Evolutionary conservation across 2,329 filamentous ascomycete species (phyloP).

Genomic region (Trichoderma cornu-damae): DNA sequence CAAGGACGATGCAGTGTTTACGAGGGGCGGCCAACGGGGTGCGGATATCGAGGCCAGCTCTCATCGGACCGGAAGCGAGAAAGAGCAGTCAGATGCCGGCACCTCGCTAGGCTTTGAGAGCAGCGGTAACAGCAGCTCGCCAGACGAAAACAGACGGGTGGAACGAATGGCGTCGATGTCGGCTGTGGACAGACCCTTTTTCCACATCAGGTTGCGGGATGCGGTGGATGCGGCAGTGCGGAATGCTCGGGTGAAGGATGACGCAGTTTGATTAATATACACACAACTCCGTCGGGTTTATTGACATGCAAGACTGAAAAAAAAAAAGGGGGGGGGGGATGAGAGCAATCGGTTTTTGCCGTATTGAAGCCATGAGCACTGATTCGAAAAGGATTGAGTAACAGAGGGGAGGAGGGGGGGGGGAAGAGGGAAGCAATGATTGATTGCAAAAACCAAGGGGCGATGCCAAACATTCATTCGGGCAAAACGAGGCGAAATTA

Average conservation of each 20-base stretch:
- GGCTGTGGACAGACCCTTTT: slow-evolving; percentile 43
- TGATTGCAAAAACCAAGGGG: neutral
- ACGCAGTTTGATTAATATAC: neutral
- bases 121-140: neutral
- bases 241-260: slow-evolving; percentile 26
- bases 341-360: too few relatives aligned
- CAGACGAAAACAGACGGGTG: neutral
- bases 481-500: neutral
- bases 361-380: too few relatives aligned
- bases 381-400: too few relatives aligned
- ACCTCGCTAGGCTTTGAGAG: neutral
- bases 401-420: too few relatives aligned
- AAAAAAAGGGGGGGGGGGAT: too few relatives aligned
- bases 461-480: neutral
- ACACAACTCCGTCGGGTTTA: too few relatives aligned
- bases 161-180: slow-evolving; percentile 29
- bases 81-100: neutral
- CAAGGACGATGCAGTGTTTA: slow-evolving; percentile 19
- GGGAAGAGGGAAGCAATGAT: neutral
- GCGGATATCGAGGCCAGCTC: neutral
- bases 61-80: neutral
- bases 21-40: neutral
- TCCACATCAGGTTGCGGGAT: slow-evolving; percentile 43
- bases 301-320: too few relatives aligned
- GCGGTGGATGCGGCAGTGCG: slow-evolving; percentile 37